Evolutionary conservation across 768 basidiomycete species (phyloP).

Genomic region (Brasilioporus rufonigricans): DNA sequence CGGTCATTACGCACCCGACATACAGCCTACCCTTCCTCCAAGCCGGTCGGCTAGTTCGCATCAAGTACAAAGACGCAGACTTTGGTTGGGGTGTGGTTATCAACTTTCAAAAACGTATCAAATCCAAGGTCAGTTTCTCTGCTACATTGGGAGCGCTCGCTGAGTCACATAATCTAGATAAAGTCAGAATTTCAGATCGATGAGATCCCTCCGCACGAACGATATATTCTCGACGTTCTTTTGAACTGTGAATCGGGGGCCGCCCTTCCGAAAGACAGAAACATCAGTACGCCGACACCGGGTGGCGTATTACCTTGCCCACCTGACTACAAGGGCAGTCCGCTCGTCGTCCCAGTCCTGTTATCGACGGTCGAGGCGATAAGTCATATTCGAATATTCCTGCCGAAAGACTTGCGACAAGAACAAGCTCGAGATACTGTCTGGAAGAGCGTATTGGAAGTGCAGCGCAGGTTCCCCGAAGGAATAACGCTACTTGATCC

Average conservation of each 20-base stretch:
- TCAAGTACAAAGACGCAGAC: slow-evolving; percentile 82
- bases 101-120: slow-evolving; percentile 84
- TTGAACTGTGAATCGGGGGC: slow-evolving; percentile 73
- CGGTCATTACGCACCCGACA: slow-evolving; percentile 92
- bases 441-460: slow-evolving; percentile 89
- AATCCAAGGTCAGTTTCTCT: slow-evolving; percentile 61
- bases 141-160: neutral
- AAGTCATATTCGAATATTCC: slow-evolving; percentile 79
- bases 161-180: slow-evolving; percentile 39
- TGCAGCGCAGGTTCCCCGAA: slow-evolving; percentile 86
- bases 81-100: slow-evolving; percentile 97
- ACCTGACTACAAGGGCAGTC: slow-evolving; percentile 67
- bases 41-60: slow-evolving; percentile 86
- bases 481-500: slow-evolving; percentile 89
- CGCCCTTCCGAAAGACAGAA: slow-evolving; percentile 56
- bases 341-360: slow-evolving; percentile 85
- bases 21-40: slow-evolving; percentile 96
- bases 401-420: slow-evolving; percentile 87
- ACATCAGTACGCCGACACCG: slow-evolving; percentile 53
- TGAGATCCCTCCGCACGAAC: slow-evolving; percentile 77
- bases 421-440: slow-evolving; percentile 74
- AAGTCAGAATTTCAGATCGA: slow-evolving; percentile 65
- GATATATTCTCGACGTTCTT: slow-evolving; percentile 92
- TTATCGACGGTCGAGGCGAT: slow-evolving; percentile 85
- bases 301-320: slow-evolving; percentile 76